phyloP scores from a whole-genome alignment of 805 yeast species.

The Candida lessepsii region DNA sequence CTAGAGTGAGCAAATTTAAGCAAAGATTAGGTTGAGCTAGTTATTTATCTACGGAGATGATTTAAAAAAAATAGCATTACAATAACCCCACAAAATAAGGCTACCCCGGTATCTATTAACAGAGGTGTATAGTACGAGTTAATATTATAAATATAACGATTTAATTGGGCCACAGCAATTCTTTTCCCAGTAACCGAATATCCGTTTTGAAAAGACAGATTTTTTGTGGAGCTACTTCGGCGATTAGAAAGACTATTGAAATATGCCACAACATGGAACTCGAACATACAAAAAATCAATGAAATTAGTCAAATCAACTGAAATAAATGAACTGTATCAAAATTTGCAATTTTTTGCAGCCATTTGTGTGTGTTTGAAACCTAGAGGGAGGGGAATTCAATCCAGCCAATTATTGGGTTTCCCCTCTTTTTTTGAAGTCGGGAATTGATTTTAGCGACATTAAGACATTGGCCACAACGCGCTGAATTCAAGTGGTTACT shows the following conservation, averaged over 20 bases:
- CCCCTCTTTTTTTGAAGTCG: slow-evolving; percentile 8
- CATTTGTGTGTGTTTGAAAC: neutral
- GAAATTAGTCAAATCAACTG: neutral
- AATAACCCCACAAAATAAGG: slow-evolving; percentile 4
- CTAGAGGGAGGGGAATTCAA: slow-evolving; percentile 2
- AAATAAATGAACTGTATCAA: neutral
- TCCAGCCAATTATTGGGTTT: slow-evolving; percentile 5
- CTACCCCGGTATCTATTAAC: slow-evolving; percentile 4
- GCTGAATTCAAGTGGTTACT: neutral
- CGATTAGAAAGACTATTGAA: slow-evolving; percentile 2
- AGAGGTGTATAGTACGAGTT: neutral
- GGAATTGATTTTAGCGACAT: neutral
- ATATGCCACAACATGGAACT: slow-evolving; percentile 1
- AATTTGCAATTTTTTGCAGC: slow-evolving; percentile 6
- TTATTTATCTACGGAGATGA: neutral
- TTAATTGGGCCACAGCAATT: slow-evolving; percentile 7
- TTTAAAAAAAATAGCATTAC: neutral
- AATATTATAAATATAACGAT: neutral
- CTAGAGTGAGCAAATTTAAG: slow-evolving; percentile 13
- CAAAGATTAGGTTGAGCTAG: slow-evolving; percentile 11
- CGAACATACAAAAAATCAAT: neutral
- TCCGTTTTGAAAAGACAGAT: slow-evolving; percentile 9
- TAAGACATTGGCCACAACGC: neutral
- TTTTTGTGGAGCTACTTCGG: slow-evolving; percentile 5
- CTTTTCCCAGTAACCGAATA: slow-evolving; percentile 9